These are phyloP conservation scores for Sordaria brevicollis DNA, from an alignment of 495 filamentous ascomycete genomes.

Conservation along the genomic window DNA sequence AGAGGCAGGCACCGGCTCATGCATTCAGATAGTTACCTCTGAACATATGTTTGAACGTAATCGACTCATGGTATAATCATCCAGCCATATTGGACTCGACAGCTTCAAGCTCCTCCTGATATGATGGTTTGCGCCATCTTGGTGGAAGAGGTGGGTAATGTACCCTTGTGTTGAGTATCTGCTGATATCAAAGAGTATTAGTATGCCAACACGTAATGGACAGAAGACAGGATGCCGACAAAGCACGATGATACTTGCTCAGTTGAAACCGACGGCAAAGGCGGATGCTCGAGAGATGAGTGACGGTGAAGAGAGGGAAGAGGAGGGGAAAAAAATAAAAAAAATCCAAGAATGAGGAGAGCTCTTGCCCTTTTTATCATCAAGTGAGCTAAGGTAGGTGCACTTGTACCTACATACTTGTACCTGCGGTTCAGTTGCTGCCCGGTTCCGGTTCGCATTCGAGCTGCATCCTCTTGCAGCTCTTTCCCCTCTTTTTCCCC, in stretches of 20 bases:
- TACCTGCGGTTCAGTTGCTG: too few species aligned
- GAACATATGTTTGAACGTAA: conserved; percentile 9
- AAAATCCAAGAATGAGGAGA: too few species aligned
- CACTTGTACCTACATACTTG: too few species aligned
- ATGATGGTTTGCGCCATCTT: not conserved
- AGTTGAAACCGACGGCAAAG: not conserved
- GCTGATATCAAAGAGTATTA: not conserved
- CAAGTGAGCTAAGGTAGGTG: not conserved
- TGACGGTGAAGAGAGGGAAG: not conserved
- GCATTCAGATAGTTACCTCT: conserved; percentile 31
- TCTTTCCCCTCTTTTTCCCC: not conserved
- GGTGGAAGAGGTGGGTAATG: not conserved
- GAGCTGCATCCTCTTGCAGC: not conserved
- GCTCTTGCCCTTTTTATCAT: not conserved
- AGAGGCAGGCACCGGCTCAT: conserved; percentile 30
- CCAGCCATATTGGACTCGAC: not conserved
- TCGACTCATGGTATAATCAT: not conserved
- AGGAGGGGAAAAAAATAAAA: not conserved
- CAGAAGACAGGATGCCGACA: not conserved
- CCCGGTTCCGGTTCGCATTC: not conserved
- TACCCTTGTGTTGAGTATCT: not conserved
- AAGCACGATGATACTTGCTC: not conserved
- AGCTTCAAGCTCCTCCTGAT: not conserved
- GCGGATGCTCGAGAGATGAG: not conserved
- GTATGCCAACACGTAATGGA: not conserved